Evolutionary conservation across 75 land plant genomes (phyloP), one percentile per base, ranked within the genome.

Genomic region (Cupressus sempervirens): DNA sequence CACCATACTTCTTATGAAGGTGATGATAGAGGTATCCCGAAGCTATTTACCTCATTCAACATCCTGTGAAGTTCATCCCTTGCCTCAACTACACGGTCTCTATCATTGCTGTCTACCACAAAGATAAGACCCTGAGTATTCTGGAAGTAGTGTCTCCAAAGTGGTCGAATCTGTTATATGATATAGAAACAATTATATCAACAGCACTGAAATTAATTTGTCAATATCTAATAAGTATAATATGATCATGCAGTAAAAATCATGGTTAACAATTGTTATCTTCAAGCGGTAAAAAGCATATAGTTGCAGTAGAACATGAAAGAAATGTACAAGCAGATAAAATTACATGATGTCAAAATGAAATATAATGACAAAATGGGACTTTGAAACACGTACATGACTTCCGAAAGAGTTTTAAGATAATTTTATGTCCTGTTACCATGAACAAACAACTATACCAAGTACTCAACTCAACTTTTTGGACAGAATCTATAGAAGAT

Each of bases 91-190:
- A 93, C 88, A 90, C 93, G 94, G 76, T 93, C 94, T 70, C 92
- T 88, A 86, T 93, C 94, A 84, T 93, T 93, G 88, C 94, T 93
- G 62, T 93, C 94, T 45, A 93, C 94, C 62, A 93, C 94, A 84
- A 92, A 93, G 85, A 93, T 93, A 26, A 93, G 88, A 32, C 94
- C 94, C 84, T 92, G 92, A n/a, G 93, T 92, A 87, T 92, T 92
- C 75, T 92, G 94, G 91, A 92, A 93, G 86, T 93, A 93, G 72
- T 93, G 95, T 90, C 94, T 90, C 95, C 95, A 93, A 58, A 93
- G 41, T 30, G 95, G 95, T 30, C 95, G 88, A 80, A 93, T 93
- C 95, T 93, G 90, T 53, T 48, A 23, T 29, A 40, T 32, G 45
- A 14, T 32, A 62, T 7, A 72, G 32, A 10, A 50, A 32, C 3